A percentile compares a stretch with the other conserved stretches of the same genome.
Evolutionary conservation across 1,284 basidiomycete species (phyloP).

Genomic region (Bondarzewia mesenterica): DNA sequence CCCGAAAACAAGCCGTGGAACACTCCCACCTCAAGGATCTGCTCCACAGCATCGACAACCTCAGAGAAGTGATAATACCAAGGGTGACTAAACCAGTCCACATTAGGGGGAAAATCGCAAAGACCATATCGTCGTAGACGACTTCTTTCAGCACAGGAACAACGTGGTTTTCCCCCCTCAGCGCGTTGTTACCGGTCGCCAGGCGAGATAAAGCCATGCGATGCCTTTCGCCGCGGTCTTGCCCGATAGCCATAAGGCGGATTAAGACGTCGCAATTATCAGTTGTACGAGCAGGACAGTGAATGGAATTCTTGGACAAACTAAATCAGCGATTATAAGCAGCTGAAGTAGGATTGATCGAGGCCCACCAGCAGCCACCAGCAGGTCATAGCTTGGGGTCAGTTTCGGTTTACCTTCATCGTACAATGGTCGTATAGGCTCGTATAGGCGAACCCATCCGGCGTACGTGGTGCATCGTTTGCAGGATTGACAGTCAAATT

Average conservation of each 20-base stretch:
- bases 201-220: background rate
- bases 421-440: too few species aligned
- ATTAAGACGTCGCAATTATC: background rate
- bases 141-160: background rate
- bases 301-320: background rate
- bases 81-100: background rate
- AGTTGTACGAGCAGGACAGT: background rate
- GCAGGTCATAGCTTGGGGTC: too few species aligned
- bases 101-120: background rate
- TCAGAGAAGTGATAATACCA: background rate
- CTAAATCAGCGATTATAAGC: background rate
- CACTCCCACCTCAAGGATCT: background rate
- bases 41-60: background rate
- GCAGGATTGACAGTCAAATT: too few species aligned
- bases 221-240: background rate
- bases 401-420: too few species aligned
- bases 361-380: too few species aligned
- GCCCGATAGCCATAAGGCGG: background rate
- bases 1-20: background rate
- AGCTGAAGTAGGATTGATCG: too few species aligned
- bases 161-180: background rate
- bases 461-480: too few species aligned
- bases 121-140: background rate
- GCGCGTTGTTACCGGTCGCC: background rate
- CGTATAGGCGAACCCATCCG: too few species aligned